Percentiles rank a stretch among this genome's conserved stretches.
phyloP scores from a whole-genome alignment of 1,139 yeast genomes.

The Suhomyces anneliseae region DNA sequence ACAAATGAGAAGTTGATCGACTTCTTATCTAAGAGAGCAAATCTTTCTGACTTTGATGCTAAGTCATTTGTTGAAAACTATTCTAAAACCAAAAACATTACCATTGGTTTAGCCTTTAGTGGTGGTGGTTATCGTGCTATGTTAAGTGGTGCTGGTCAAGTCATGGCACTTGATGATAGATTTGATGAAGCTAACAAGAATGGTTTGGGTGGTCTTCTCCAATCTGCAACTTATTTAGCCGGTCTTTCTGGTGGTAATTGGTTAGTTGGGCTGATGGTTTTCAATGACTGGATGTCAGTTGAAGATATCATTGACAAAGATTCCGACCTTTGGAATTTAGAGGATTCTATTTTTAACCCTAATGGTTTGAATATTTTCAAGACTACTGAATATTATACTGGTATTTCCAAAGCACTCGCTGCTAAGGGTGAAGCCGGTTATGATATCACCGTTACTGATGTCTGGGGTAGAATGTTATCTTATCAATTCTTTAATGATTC shows the following conservation, averaged over 20 bases:
- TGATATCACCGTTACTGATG: constrained; percentile 40
- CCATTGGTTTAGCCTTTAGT: constrained; percentile 44
- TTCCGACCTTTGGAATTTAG: constrained; percentile 39
- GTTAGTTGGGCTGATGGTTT: constrained; percentile 41
- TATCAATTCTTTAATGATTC: constrained; percentile 33
- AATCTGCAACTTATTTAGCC: constrained; percentile 38
- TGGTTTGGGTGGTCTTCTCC: constrained; percentile 44
- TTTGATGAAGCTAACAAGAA: constrained; percentile 22
- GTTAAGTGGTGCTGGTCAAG: constrained; percentile 45
- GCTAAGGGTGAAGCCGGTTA: constrained; percentile 40
- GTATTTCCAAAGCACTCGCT: constrained; percentile 27
- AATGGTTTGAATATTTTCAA: constrained; percentile 36
- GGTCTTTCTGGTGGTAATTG: constrained; percentile 49
- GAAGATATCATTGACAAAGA: constrained; percentile 30
- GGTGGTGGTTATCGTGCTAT: constrained; percentile 52
- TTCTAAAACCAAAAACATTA: constrained; percentile 31
- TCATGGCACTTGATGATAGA: constrained; percentile 38
- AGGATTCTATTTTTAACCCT: constrained; percentile 42
- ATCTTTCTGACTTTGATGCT: constrained; percentile 36
- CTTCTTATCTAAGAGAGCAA: constrained; percentile 33
- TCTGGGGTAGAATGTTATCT: constrained; percentile 47
- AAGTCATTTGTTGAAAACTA: constrained; percentile 27
- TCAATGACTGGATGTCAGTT: constrained; percentile 42
- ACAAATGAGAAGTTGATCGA: constrained; percentile 34
- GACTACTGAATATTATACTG: constrained; percentile 35